phyloP scores from a whole-genome alignment of 2,329 filamentous ascomycete genomes.

The Xylariales sp. region DNA sequence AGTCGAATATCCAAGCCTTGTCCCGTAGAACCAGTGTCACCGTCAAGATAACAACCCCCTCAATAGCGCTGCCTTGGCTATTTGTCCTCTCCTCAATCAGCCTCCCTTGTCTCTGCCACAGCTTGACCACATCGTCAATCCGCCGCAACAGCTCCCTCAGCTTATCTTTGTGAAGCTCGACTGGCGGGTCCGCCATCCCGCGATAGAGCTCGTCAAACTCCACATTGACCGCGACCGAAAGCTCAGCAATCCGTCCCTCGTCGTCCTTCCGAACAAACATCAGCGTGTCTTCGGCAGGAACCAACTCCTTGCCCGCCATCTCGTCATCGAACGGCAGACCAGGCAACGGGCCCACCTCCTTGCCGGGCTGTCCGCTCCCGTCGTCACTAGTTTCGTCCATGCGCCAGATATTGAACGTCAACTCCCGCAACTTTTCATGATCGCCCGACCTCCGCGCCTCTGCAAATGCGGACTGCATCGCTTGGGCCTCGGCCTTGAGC shows the following conservation, averaged over 20 bases:
- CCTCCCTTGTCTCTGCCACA: constrained; percentile 8
- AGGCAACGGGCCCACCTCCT: constrained; percentile 13
- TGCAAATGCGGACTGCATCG: constrained; percentile 6
- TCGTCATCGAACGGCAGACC: constrained; percentile 10
- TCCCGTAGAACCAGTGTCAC: constrained; percentile 10
- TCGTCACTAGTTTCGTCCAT: neutral
- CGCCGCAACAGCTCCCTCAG: constrained; percentile 12
- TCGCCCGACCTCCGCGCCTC: constrained; percentile 11
- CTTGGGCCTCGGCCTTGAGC: neutral
- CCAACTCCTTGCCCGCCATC: constrained; percentile 11
- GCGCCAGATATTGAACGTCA: constrained; percentile 7
- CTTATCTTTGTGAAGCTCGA: constrained; percentile 8
- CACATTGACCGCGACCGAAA: constrained; percentile 12
- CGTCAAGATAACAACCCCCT: neutral
- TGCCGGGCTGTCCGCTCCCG: neutral
- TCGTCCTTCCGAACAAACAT: constrained; percentile 11
- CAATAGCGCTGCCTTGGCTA: no score
- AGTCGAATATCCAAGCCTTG: neutral
- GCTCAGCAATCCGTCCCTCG: neutral
- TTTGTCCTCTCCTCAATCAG: no score
- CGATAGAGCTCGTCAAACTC: constrained; percentile 8
- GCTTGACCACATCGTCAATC: constrained; percentile 4
- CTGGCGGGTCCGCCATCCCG: neutral
- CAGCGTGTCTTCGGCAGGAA: constrained; percentile 15
- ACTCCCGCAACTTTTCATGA: constrained; percentile 10